Base-by-base conservation (phyloP, 768 basidiomycete genomes). In the Mycena amicta region DNA sequence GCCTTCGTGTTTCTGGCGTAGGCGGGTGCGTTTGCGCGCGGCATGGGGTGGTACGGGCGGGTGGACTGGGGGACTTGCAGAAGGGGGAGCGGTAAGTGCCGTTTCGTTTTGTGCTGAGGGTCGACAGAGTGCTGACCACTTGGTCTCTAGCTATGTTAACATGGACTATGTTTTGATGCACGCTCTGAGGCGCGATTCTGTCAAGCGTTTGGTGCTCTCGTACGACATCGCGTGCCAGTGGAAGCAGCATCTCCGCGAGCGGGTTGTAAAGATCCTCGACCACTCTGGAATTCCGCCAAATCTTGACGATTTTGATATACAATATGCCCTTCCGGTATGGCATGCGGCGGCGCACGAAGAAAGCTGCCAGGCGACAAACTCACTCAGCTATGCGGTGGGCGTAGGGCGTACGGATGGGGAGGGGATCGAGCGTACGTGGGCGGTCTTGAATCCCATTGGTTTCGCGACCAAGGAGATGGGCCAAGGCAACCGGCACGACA, bases 381-480 rank as follows among this genome's bases (percentile, higher is more conserved):
- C 63, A 5, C 43, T 69, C 15, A 55, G 52, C 16, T 61, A 58
- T 30, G 39, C 55, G 15, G 33, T 37, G 3, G 59, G 62, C 12
- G 52, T 51, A 3, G 61, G 62, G n/a, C n/a, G n/a, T n/a, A n/a
- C n/a, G n/a, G n/a, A n/a, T n/a, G n/a, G n/a, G n/a, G n/a, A n/a
- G n/a, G n/a, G n/a, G n/a, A n/a, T n/a, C n/a, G n/a, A n/a, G n/a
- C n/a, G n/a, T n/a, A n/a, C n/a, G n/a, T n/a, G n/a, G n/a, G n/a
- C n/a, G n/a, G n/a, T n/a, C n/a, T n/a, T n/a, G n/a, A n/a, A n/a
- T n/a, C n/a, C n/a, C 0, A 55, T 61, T 0, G 64, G 66, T 0
- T 56, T 53, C 4, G 68, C 67, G 33, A 74, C 71, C 0, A 65
- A 66, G 11, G 72, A 76, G 28, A 75, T 72, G 72, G 68, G 67